phyloP scores from a whole-genome alignment of 2,329 filamentous ascomycete species.

The Beauveria sp. region DNA sequence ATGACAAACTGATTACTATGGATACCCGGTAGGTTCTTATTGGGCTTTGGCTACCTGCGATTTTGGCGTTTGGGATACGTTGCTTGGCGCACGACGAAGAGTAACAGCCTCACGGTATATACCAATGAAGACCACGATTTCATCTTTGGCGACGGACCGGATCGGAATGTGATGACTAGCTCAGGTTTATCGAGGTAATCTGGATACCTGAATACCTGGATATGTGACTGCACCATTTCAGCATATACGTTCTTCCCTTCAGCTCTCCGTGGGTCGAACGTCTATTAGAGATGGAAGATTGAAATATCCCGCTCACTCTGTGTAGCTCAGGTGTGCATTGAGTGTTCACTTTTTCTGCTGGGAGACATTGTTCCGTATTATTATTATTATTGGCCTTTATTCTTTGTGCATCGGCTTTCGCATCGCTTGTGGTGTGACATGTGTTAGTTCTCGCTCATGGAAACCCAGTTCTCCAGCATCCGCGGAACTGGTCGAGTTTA shows the following conservation, averaged over 20 bases:
- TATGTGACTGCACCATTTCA: constrained; percentile 33
- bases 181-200: neutral
- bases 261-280: constrained; percentile 44
- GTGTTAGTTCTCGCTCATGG: too few relatives aligned
- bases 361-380: constrained; percentile 26
- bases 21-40: neutral
- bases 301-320: constrained; percentile 45
- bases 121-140: neutral
- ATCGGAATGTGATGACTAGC: neutral
- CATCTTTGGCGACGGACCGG: neutral
- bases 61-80: neutral
- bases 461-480: neutral
- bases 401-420: neutral
- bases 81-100: neutral
- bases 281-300: constrained; percentile 48
- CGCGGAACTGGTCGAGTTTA: neutral
- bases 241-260: constrained; percentile 45
- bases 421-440: neutral
- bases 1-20: constrained; percentile 26
- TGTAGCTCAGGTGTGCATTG: constrained; percentile 35
- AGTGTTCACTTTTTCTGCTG: constrained; percentile 41
- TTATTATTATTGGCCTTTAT: too few relatives aligned
- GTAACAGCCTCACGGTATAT: neutral
- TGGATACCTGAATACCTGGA: neutral
- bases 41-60: neutral